phyloP scores from a whole-genome alignment of 257 asterid species.

The Mitragyna speciosa region DNA sequence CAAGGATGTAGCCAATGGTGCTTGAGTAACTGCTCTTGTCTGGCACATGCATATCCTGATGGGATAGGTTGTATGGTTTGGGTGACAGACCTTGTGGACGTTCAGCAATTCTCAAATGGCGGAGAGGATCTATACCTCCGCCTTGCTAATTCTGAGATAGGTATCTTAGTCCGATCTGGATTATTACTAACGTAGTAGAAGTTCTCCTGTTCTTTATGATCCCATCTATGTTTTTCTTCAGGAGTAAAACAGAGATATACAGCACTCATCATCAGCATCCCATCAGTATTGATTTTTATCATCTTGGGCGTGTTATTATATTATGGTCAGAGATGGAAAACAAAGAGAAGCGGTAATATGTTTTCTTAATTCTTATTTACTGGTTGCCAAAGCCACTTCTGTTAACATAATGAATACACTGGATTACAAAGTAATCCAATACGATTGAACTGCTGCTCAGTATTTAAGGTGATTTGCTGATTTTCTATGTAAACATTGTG shows the following conservation, averaged over 20 bases:
- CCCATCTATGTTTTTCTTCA: slow-evolving; percentile 6
- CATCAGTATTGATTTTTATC: slow-evolving; percentile 4
- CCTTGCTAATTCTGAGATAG: slow-evolving; percentile 24
- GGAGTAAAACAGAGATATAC: slow-evolving; percentile 8
- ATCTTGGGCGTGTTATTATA: slow-evolving; percentile 6
- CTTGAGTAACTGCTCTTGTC: slow-evolving; percentile 36
- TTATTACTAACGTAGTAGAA: not conserved
- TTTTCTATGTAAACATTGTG: not conserved
- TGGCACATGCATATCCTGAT: slow-evolving; percentile 33
- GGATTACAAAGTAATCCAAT: not conserved
- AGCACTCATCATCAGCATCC: slow-evolving; percentile 11
- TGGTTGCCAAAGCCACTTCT: not conserved
- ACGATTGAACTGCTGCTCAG: too few relatives aligned
- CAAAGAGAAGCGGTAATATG: slow-evolving; percentile 12
- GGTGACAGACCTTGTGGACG: slow-evolving; percentile 27
- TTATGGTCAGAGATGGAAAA: slow-evolving; percentile 13
- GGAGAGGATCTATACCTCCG: slow-evolving; percentile 34
- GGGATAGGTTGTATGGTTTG: slow-evolving; percentile 39
- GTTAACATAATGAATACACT: not conserved
- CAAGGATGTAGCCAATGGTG: slow-evolving; percentile 21
- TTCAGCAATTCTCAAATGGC: slow-evolving; percentile 16
- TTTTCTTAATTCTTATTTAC: not conserved
- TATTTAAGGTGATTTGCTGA: not conserved
- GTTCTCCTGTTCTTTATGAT: not conserved
- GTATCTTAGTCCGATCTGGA: not conserved